Conservation (phyloP, 495 filamentous ascomycete species). For the Aspergillus egyptiacus region DNA sequence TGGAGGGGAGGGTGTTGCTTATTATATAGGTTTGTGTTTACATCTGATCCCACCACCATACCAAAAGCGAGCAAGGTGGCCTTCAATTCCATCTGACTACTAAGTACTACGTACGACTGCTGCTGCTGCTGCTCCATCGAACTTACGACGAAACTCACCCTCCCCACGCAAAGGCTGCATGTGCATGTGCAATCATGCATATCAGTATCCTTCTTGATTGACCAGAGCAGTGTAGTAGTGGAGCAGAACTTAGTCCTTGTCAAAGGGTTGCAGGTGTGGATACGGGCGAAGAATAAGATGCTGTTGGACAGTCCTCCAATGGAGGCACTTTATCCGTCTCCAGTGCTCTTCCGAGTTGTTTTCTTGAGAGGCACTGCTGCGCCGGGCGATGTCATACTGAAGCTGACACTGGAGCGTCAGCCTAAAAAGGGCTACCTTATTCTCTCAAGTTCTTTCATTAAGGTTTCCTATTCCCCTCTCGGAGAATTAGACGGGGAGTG, state of each 20-base stretch:
- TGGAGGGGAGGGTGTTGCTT: not conserved
- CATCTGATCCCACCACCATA: too few relatives aligned
- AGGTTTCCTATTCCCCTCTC: too few relatives aligned
- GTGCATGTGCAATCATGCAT: conserved; percentile 4
- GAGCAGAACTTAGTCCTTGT: not conserved
- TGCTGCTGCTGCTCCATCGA: too few relatives aligned
- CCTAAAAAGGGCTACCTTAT: too few relatives aligned
- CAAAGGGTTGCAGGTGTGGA: not conserved
- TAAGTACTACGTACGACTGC: too few relatives aligned
- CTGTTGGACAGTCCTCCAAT: not conserved
- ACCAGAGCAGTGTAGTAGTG: not conserved
- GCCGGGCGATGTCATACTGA: not conserved
- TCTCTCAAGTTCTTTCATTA: not conserved
- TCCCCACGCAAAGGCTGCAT: not conserved
- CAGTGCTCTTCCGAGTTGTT: conserved; percentile 4
- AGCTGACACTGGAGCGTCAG: not conserved
- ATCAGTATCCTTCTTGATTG: not conserved
- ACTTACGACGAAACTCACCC: too few relatives aligned
- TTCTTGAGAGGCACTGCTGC: not conserved
- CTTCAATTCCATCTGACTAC: too few relatives aligned
- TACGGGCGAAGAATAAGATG: too few relatives aligned
- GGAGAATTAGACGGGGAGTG: too few relatives aligned
- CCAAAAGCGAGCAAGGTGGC: too few relatives aligned
- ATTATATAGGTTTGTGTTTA: too few relatives aligned
- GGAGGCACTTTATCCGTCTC: not conserved